A percentile compares a stretch with the other conserved stretches of the same genome.
Evolutionary conservation across 495 filamentous ascomycete species (phyloP).

Genomic region (Tuber magnatum): DNA sequence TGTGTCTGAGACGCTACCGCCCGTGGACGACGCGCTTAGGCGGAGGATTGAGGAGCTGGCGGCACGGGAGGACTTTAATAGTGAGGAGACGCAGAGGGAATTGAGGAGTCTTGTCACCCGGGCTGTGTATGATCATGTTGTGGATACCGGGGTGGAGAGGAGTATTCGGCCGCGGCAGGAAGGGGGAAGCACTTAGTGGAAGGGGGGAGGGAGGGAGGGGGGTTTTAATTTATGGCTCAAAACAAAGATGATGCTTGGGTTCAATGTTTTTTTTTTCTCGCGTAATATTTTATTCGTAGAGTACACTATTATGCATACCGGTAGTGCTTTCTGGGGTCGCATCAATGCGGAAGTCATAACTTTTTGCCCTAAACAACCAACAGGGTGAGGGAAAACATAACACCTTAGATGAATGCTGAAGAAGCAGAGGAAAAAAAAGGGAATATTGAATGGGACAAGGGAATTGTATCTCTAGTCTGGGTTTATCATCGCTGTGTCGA

Average conservation of each 20-base stretch:
- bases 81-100: constrained; percentile 60
- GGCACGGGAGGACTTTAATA: constrained; percentile 62
- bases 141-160: constrained; percentile 45
- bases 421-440: neutral
- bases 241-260: neutral
- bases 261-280: neutral
- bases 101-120: constrained; percentile 64
- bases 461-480: constrained; percentile 14
- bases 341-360: neutral
- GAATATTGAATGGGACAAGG: constrained; percentile 11
- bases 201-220: neutral
- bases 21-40: constrained; percentile 63
- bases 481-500: constrained; percentile 6
- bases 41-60: constrained; percentile 71
- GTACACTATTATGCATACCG: neutral
- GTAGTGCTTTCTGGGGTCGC: neutral
- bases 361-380: neutral
- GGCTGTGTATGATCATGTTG: constrained; percentile 52
- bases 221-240: neutral
- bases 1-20: constrained; percentile 50
- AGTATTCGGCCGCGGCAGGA: constrained; percentile 29
- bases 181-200: neutral
- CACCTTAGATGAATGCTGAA: neutral
- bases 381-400: neutral
- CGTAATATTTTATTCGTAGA: neutral